A percentile compares a stretch with the other conserved stretches of the same genome.
Evolutionary conservation across 2,329 filamentous ascomycete species (phyloP).

Genomic region (Calonectria honghensis): DNA sequence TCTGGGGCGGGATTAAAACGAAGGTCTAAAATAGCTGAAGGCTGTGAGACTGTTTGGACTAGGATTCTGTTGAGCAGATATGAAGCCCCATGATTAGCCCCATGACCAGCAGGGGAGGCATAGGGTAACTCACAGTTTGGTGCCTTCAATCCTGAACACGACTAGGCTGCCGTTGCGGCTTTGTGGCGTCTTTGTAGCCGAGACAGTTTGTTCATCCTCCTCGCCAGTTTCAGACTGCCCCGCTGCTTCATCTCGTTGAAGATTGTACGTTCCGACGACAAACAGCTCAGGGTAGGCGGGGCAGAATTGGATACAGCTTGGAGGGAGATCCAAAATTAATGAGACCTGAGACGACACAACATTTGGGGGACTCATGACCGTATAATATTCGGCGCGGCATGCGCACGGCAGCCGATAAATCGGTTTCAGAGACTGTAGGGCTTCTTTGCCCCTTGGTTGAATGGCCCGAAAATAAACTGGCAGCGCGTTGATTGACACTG

Average conservation of each 20-base stretch:
- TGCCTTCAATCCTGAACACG: conserved; percentile 74
- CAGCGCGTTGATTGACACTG: conserved; percentile 27
- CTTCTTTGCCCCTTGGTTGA: conserved; percentile 26
- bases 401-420: conserved; percentile 6
- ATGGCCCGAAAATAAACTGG: conserved; percentile 31
- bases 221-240: conserved; percentile 44
- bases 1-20: conserved; percentile 79
- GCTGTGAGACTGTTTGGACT: conserved; percentile 76
- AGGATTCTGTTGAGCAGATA: conserved; percentile 65
- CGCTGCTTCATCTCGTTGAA: conserved; percentile 70
- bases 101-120: neutral
- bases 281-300: conserved; percentile 78
- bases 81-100: conserved; percentile 32
- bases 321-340: conserved; percentile 78
- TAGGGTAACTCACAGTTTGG: conserved; percentile 71
- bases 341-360: conserved; percentile 67
- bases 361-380: conserved; percentile 49
- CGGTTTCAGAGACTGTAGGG: conserved; percentile 20
- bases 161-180: conserved; percentile 84
- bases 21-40: conserved; percentile 88
- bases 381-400: neutral
- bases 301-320: conserved; percentile 86
- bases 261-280: conserved; percentile 89
- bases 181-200: conserved; percentile 67
- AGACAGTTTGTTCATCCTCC: conserved; percentile 52